Evolutionary conservation across 352 stramenopile species (phyloP), one percentile per base, ranked within the genome.

Genomic region (Globisporangium canariense): DNA sequence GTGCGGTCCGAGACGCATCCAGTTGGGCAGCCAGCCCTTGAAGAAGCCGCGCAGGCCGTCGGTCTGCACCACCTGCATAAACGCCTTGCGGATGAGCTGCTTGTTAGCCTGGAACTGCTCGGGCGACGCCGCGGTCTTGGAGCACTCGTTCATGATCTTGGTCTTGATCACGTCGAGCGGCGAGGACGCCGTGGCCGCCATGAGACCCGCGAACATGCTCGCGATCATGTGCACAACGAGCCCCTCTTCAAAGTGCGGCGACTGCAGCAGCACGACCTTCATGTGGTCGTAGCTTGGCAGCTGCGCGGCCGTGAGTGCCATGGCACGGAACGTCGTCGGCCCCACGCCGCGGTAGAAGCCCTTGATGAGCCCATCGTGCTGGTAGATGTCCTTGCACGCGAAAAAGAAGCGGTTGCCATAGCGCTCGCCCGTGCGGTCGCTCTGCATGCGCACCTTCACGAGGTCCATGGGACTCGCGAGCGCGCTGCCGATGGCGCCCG

Each of bases 81-180:
- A 89, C 40, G 75, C 77, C 51, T 75, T 72, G n/a, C 79, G 73
- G 65, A 89, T 65, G 51, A 86, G 62, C 53, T 75, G 36, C n/a
- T 25, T 72, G 58, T 66, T 74, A 32, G 69, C 69, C 34, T 71
- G 72, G 51, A 75, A 75, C 18, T 77, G 59, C 14, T 70, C 25
- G 25, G 67, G 58, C 32, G 67, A 73, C 40, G 67, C 74, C 46
- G 74, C 70, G 16, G 75, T 86, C 53, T 74, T 75, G 41, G 78
- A 74, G 62, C 70, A 74, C 55, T 88, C 78, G 65, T 90, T 86
- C 85, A 93, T 92, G 69, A 95, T 88, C 66, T 91, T 86, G 22
- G 81, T 93, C 79, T 95, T 95, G 72, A 93, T 81, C 28, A 90
- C 84, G 70, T 95, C 86, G 20, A 91, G 61, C 13, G 86, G 86